Evolutionary conservation across 192 early-diverging fungal genomes (phyloP), one percentile per base, ranked within the genome.

Genomic region (Umbelopsis vinacea): DNA sequence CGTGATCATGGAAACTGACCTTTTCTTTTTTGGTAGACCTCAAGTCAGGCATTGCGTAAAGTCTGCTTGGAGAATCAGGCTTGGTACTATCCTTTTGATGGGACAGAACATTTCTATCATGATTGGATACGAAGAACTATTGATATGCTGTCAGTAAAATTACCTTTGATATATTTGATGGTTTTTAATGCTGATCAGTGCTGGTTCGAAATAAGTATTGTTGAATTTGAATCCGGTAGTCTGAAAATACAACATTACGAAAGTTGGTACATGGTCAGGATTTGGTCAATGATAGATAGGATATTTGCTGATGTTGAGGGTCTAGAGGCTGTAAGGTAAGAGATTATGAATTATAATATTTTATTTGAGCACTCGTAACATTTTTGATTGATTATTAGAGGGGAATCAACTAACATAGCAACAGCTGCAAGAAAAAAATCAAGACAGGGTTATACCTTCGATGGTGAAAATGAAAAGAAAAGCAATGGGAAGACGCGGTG

Each of bases 261-360:
- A 71, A 53, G 66, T 8, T 74, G 67, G 70, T 67, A 67, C 46
- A 48, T 71, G 24, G 12, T 48, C 17, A 60, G 74, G 55, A 19
- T 68, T 10, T 79, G 77, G 77, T 63, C 21, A 24, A 54, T 79
- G n/a, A 66, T 79, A n/a, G 77, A 79, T 55, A 74, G 50, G 48
- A 10, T 22, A 24, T 79, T 75, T 72, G 70, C 47, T 57, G 63
- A 75, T 68, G 23, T 75, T 1, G 53, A 67, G 4, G 63, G 47
- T 67, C 14, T 80, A 1, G 53, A 79, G 35, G 17, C 52, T 33
- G 46, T 74, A 38, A 60, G 74, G 68, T 69, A 71, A 67, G 69
- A 33, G 22, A 46, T 29, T 24, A 11, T 14, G 17, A 1, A 9
- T 66, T 69, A 48, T 43, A n/a, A n/a, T n/a, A n/a, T n/a, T n/a